phyloP scores from a whole-genome alignment of 164 flowering plant genomes.

The Chimonanthus salicifolius region DNA sequence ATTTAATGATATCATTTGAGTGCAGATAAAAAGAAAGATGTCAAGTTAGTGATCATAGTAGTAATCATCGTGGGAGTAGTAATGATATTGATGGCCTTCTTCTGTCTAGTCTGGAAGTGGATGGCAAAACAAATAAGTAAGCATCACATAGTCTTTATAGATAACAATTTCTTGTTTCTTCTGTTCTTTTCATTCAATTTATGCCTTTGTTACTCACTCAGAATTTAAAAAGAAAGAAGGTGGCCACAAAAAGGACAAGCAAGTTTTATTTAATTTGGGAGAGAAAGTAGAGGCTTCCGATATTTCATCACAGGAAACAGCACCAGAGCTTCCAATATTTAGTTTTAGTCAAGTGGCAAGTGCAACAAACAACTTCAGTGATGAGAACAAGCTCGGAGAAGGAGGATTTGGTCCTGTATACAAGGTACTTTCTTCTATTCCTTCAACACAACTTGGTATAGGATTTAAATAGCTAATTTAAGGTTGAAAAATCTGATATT shows the following conservation, averaged over 20 bases:
- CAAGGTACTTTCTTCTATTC: slow-evolving; percentile 36
- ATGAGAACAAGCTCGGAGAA: slow-evolving; percentile 55
- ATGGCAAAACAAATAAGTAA: too few species aligned
- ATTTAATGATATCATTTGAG: too few species aligned
- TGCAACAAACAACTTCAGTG: slow-evolving; percentile 53
- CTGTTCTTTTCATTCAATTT: neutral
- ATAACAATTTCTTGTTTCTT: neutral
- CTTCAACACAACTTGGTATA: neutral
- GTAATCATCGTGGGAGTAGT: too few species aligned
- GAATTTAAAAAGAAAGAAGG: too few species aligned
- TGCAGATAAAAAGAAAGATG: too few species aligned
- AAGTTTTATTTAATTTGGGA: neutral
- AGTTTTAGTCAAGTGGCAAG: slow-evolving; percentile 29
- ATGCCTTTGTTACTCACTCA: too few species aligned
- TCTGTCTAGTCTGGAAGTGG: too few species aligned
- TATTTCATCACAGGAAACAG: neutral
- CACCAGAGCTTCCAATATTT: slow-evolving; percentile 41
- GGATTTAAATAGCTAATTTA: neutral
- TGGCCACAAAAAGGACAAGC: too few species aligned
- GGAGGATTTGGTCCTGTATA: slow-evolving; percentile 88
- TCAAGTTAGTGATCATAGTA: too few species aligned
- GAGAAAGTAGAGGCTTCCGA: neutral
- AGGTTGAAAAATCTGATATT: too few species aligned
- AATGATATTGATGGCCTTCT: too few species aligned
- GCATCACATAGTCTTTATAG: neutral